Conservation (phyloP, 176 grass and related monocot genomes). For the Olyra latifolia region DNA sequence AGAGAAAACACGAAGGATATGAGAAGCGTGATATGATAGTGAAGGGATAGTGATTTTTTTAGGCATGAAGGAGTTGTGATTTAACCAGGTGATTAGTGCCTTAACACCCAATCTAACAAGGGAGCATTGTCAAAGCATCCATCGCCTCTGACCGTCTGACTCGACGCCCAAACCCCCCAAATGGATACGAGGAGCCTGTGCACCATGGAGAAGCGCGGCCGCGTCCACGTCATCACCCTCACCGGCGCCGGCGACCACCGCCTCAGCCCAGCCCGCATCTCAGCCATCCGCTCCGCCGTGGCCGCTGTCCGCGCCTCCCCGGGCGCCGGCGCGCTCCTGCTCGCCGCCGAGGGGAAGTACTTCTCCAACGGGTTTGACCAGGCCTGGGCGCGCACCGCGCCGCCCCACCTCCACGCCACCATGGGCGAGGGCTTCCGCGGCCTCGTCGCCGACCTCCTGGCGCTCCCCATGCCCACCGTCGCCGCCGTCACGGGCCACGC, state of each 20-base stretch:
- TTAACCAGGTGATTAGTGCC: too few relatives aligned
- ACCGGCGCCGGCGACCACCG: conserved; percentile 66
- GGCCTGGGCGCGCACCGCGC: conserved; percentile 45
- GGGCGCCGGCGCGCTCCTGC: conserved; percentile 46
- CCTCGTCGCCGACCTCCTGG: conserved; percentile 59
- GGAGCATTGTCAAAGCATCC: background rate
- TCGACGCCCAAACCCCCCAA: background rate
- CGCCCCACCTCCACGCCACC: conserved; percentile 7
- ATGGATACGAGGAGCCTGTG: conserved; percentile 39
- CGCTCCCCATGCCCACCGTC: conserved; percentile 74
- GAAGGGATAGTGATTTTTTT: too few relatives aligned
- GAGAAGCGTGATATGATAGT: too few relatives aligned
- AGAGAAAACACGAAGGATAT: too few relatives aligned
- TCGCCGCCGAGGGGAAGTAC: conserved; percentile 67
- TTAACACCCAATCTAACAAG: too few relatives aligned
- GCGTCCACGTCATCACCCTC: conserved; percentile 65
- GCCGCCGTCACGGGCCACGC: conserved; percentile 63
- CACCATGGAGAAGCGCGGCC: conserved; percentile 53
- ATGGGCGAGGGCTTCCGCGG: conserved; percentile 26
- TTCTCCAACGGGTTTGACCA: conserved; percentile 85
- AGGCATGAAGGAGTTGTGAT: too few relatives aligned
- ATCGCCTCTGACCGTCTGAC: background rate
- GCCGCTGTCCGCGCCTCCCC: conserved; percentile 20
- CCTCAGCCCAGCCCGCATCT: conserved; percentile 42
- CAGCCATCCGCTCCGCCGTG: conserved; percentile 44